Conservation (phyloP, 768 basidiomycete species). For the Gloeophyllum trabeum region DNA sequence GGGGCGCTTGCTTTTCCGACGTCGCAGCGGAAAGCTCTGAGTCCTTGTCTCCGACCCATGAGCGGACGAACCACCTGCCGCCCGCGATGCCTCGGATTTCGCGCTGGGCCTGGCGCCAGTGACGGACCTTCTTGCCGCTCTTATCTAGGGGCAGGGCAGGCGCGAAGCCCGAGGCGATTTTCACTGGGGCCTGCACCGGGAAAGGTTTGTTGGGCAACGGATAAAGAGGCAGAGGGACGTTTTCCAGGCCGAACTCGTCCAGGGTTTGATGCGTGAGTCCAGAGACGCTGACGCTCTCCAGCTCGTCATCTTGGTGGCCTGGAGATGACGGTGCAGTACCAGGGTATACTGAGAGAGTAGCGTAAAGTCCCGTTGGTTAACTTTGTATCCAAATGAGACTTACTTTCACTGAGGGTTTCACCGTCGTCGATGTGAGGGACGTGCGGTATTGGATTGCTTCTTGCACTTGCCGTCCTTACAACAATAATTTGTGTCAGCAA, state of each 20-base stretch:
- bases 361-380: no score
- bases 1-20: constrained; percentile 10
- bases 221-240: constrained; percentile 51
- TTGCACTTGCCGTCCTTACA: no score
- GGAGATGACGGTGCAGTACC: constrained; percentile 71
- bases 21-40: constrained; percentile 43
- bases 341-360: constrained; percentile 38
- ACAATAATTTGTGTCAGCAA: no score
- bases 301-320: constrained; percentile 28
- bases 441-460: no score
- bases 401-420: constrained; percentile 54
- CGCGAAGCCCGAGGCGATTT: constrained; percentile 67
- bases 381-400: constrained; percentile 6
- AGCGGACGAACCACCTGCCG: constrained; percentile 66
- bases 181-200: constrained; percentile 68
- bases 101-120: constrained; percentile 64
- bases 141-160: constrained; percentile 58
- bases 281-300: constrained; percentile 30
- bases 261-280: neutral
- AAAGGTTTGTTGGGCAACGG: constrained; percentile 78
- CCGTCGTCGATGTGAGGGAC: constrained; percentile 28
- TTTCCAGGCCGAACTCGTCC: neutral
- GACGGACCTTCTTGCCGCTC: constrained; percentile 46
- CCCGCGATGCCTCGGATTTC: constrained; percentile 78
- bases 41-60: constrained; percentile 84